phyloP scores from a whole-genome alignment of 805 yeast species.

The Jamesozyma lodderae region DNA sequence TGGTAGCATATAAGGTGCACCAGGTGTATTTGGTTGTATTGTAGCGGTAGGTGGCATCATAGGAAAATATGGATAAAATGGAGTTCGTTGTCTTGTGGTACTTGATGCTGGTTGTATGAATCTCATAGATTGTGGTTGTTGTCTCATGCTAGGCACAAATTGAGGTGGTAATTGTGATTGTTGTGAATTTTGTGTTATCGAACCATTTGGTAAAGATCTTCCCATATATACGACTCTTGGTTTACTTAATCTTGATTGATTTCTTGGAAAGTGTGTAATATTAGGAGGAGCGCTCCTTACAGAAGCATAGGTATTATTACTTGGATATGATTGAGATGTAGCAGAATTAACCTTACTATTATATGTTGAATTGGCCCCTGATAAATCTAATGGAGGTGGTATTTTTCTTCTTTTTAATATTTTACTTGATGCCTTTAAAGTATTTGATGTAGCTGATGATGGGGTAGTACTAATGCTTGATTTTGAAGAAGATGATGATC shows the following conservation, averaged over 20 bases:
- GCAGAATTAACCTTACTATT: not conserved
- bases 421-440: constrained; percentile 3
- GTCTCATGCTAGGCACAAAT: not conserved
- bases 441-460: not conserved
- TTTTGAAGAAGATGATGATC: constrained; percentile 3
- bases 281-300: constrained; percentile 23
- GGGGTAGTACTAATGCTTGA: not conserved
- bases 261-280: constrained; percentile 14
- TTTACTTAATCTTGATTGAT: constrained; percentile 4
- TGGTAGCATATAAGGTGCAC: not conserved
- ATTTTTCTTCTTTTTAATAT: constrained; percentile 21
- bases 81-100: not conserved
- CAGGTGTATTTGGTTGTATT: not conserved
- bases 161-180: not conserved
- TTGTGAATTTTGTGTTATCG: too few relatives aligned
- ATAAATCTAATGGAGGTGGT: constrained; percentile 22
- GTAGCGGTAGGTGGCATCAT: not conserved
- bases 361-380: constrained; percentile 1
- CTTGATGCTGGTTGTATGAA: not conserved
- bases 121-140: not conserved
- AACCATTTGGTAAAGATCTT: not conserved
- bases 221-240: constrained; percentile 26
- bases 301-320: not conserved
- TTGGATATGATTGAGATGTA: not conserved
- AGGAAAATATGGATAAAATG: not conserved